Evolutionary conservation across 2,329 filamentous ascomycete species (phyloP).

Genomic region (Fusarium siculi): DNA sequence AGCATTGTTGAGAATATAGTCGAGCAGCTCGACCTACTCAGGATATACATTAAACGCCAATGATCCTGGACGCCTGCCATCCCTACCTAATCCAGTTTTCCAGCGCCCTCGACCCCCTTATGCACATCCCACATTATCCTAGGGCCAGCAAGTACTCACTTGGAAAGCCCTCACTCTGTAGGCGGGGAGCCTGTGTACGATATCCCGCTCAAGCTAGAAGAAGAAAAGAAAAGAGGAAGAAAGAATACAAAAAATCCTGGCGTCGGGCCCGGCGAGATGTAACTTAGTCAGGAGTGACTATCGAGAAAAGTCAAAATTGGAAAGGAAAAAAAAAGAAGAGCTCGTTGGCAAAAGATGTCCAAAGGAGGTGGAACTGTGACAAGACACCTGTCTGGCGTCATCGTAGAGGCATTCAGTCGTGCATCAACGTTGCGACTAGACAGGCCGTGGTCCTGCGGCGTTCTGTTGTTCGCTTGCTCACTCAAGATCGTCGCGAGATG

Average conservation of each 20-base stretch:
- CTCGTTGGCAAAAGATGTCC: constrained; percentile 32
- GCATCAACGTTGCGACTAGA: constrained; percentile 24
- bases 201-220: constrained; percentile 1
- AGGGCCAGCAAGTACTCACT: constrained; percentile 24
- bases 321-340: background rate
- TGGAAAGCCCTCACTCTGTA: constrained; percentile 19
- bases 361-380: constrained; percentile 21
- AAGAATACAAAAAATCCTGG: constrained; percentile 34
- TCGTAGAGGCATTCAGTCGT: constrained; percentile 29
- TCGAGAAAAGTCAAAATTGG: background rate
- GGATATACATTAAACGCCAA: constrained; percentile 42
- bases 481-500: constrained; percentile 44
- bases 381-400: constrained; percentile 20
- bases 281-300: constrained; percentile 21
- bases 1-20: constrained; percentile 38
- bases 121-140: constrained; percentile 34
- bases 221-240: background rate
- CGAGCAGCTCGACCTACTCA: constrained; percentile 38
- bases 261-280: constrained; percentile 37
- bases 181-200: constrained; percentile 5
- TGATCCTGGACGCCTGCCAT: constrained; percentile 33
- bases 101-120: constrained; percentile 27
- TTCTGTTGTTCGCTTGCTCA: constrained; percentile 33
- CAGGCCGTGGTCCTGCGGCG: constrained; percentile 14
- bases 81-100: constrained; percentile 30